Evolutionary conservation across 2,329 filamentous ascomycete genomes (phyloP).

Genomic region (Beauveria varroae): DNA sequence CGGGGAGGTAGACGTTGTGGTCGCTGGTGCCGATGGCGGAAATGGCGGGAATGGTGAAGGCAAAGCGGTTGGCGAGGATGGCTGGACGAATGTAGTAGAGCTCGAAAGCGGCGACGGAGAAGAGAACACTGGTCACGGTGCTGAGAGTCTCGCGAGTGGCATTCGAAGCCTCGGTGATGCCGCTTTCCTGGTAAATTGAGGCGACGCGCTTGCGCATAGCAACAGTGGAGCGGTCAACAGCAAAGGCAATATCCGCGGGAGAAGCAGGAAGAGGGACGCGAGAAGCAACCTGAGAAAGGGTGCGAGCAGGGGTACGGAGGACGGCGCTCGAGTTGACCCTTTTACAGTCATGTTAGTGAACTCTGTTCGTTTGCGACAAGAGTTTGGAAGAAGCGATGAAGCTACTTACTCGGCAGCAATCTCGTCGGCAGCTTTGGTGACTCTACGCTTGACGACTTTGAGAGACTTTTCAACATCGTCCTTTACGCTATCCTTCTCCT

Average conservation of each 20-base stretch:
- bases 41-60: constrained; percentile 64
- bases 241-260: constrained; percentile 67
- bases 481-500: constrained; percentile 34
- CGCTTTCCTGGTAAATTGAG: constrained; percentile 56
- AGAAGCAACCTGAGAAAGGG: constrained; percentile 43
- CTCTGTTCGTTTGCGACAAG: background rate
- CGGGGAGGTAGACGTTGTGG: constrained; percentile 62
- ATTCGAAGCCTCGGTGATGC: constrained; percentile 58
- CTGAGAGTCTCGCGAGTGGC: constrained; percentile 62
- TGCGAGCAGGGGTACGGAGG: constrained; percentile 42
- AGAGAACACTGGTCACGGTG: constrained; percentile 64
- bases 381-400: background rate
- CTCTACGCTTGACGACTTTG: constrained; percentile 39
- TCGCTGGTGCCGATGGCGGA: constrained; percentile 46
- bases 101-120: constrained; percentile 62
- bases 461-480: constrained; percentile 31
- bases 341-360: background rate
- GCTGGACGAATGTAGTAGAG: constrained; percentile 60
- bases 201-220: constrained; percentile 59
- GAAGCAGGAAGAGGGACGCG: constrained; percentile 72
- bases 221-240: constrained; percentile 64
- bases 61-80: constrained; percentile 63
- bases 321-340: constrained; percentile 35
- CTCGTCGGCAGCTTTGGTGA: constrained; percentile 38
- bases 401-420: constrained; percentile 37